Evolutionary conservation across 2,329 filamentous ascomycete genomes (phyloP).

Genomic region (Penicillium sumatraense): DNA sequence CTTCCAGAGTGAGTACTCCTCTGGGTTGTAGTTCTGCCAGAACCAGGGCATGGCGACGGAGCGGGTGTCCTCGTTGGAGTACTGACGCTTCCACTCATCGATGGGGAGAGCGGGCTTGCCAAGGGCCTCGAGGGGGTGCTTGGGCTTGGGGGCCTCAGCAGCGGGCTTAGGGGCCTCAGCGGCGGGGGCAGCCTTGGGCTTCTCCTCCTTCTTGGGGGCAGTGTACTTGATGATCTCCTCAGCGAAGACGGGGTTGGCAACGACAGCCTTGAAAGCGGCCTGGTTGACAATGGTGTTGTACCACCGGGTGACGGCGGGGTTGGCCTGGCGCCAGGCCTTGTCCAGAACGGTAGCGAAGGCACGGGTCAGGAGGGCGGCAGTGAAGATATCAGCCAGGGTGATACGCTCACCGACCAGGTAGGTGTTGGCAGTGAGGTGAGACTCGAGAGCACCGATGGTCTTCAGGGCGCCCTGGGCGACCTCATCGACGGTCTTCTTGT

Average conservation of each 20-base stretch:
- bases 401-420: conserved; percentile 98
- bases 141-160: conserved; percentile 76
- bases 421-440: conserved; percentile 89
- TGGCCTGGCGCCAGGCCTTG: conserved; percentile 79
- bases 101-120: conserved; percentile 79
- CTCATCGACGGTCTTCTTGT: conserved; percentile 97
- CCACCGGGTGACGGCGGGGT: conserved; percentile 92
- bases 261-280: conserved; percentile 83
- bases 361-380: conserved; percentile 75
- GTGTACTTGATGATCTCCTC: conserved; percentile 77
- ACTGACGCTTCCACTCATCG: conserved; percentile 98
- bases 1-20: conserved; percentile 95
- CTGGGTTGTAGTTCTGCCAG: conserved; percentile 93
- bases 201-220: conserved; percentile 72
- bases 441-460: conserved; percentile 75
- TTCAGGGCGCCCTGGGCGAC: conserved; percentile 70
- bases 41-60: conserved; percentile 90
- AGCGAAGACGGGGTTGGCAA: conserved; percentile 75
- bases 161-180: conserved; percentile 59
- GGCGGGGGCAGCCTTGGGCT: conserved; percentile 65
- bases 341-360: conserved; percentile 95
- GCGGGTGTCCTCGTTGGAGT: conserved; percentile 92
- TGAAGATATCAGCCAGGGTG: conserved; percentile 93
- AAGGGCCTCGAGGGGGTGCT: conserved; percentile 91
- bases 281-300: conserved; percentile 93